Conservation (phyloP, 164 flowering plant genomes). For the Tinospora cordifolia region DNA sequence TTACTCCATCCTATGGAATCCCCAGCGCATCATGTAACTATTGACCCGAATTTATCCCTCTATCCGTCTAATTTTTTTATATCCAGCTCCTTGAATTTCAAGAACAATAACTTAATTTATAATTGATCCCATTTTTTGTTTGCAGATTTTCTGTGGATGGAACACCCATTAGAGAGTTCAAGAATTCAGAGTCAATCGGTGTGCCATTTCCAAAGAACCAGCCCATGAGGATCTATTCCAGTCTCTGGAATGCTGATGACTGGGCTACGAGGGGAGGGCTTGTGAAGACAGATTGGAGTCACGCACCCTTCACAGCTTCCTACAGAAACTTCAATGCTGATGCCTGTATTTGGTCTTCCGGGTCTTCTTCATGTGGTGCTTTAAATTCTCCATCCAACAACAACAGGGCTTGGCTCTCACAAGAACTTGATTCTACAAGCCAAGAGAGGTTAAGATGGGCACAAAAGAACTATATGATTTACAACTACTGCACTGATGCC, state of each 20-base stretch:
- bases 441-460: slow-evolving; percentile 14
- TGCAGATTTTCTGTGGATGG: slow-evolving; percentile 16
- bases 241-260: slow-evolving; percentile 6
- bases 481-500: slow-evolving; percentile 13
- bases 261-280: slow-evolving; percentile 7
- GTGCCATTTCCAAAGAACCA: slow-evolving; percentile 5
- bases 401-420: slow-evolving; percentile 9
- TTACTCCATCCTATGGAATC: slow-evolving; percentile 38
- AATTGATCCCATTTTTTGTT: not conserved
- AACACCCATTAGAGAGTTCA: slow-evolving; percentile 42
- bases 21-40: slow-evolving; percentile 37
- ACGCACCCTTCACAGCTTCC: slow-evolving; percentile 6
- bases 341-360: slow-evolving; percentile 3
- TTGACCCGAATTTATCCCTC: not conserved
- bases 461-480: slow-evolving; percentile 20
- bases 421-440: slow-evolving; percentile 10
- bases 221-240: slow-evolving; percentile 4
- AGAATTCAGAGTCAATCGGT: slow-evolving; percentile 4
- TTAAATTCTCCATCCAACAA: not conserved
- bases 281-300: slow-evolving; percentile 1
- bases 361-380: slow-evolving; percentile 1
- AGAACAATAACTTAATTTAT: not conserved
- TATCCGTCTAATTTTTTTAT: not conserved
- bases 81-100: too few species aligned
- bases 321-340: slow-evolving; percentile 7